phyloP scores from a whole-genome alignment of 805 yeast species.

The Nakazawaea peltata region DNA sequence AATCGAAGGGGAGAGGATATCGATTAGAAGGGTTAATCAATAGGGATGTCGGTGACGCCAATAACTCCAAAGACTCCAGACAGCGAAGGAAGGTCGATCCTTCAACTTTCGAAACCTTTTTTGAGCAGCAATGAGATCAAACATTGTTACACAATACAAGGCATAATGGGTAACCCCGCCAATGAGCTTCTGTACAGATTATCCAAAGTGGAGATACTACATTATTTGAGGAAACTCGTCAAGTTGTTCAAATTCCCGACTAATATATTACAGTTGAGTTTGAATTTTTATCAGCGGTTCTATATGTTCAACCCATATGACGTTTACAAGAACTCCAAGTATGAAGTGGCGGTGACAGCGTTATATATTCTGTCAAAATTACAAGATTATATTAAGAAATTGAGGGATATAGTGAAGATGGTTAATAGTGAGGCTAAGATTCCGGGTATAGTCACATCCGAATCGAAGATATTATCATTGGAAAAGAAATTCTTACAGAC shows the following conservation, averaged over 20 bases:
- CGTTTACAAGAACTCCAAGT: slow-evolving; percentile 32
- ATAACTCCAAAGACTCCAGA: slow-evolving; percentile 2
- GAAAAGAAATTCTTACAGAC: slow-evolving; percentile 74
- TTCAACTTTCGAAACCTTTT: slow-evolving; percentile 28
- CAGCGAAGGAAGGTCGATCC: slow-evolving; percentile 1
- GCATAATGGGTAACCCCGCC: slow-evolving; percentile 12
- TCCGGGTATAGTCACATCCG: slow-evolving; percentile 39
- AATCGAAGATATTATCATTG: slow-evolving; percentile 41
- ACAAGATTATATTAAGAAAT: slow-evolving; percentile 77
- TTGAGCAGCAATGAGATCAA: slow-evolving; percentile 20
- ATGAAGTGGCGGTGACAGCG: slow-evolving; percentile 61
- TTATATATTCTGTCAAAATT: slow-evolving; percentile 66
- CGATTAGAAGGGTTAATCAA: too few relatives aligned
- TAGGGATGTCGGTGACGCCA: too few relatives aligned
- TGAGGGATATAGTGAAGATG: slow-evolving; percentile 50
- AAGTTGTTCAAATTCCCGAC: slow-evolving; percentile 57
- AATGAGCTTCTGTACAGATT: slow-evolving; percentile 15
- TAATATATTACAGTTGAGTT: slow-evolving; percentile 59
- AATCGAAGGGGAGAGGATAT: too few relatives aligned
- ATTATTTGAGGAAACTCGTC: slow-evolving; percentile 45
- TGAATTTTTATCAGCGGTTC: slow-evolving; percentile 66
- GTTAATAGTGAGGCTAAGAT: slow-evolving; percentile 31
- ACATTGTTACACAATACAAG: slow-evolving; percentile 14
- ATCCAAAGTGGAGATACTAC: slow-evolving; percentile 33
- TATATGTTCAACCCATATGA: slow-evolving; percentile 59